Evolutionary conservation across 345 rosid species (phyloP).

Genomic region (Geranium brycei): DNA sequence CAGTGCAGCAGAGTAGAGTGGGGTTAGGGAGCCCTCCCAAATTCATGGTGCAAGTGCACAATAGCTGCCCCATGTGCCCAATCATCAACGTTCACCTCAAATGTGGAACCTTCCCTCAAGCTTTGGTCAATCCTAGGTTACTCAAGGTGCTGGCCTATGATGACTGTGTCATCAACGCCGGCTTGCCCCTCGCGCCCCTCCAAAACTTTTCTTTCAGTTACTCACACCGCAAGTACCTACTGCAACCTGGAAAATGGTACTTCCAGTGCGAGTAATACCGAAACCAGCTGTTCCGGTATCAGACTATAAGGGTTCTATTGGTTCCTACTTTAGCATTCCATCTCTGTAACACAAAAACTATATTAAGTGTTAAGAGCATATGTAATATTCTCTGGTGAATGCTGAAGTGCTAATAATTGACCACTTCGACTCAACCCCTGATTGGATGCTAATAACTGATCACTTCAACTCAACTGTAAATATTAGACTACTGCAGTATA

Average conservation of each 20-base stretch:
- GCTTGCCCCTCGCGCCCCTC: constrained; percentile 20
- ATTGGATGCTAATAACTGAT: too few relatives aligned
- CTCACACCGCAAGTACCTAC: constrained; percentile 15
- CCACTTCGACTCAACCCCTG: too few relatives aligned
- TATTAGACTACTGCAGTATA: too few relatives aligned
- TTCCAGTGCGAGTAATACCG: constrained; percentile 27
- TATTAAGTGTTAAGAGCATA: not conserved
- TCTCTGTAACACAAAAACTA: not conserved
- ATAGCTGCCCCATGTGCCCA: constrained; percentile 27
- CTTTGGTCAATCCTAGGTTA: constrained; percentile 21
- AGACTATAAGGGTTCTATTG: not conserved
- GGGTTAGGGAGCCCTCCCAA: constrained; percentile 16
- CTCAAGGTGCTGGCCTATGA: constrained; percentile 20
- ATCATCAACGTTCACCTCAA: constrained; percentile 20
- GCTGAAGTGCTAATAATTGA: not conserved
- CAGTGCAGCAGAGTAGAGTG: constrained; percentile 16
- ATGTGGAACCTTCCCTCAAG: constrained; percentile 23
- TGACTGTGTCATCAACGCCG: constrained; percentile 21
- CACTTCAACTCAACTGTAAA: too few relatives aligned
- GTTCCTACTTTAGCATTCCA: not conserved
- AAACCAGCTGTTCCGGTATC: not conserved
- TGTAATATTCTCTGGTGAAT: not conserved
- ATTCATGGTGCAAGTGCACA: constrained; percentile 17
- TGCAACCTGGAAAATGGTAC: constrained; percentile 20
- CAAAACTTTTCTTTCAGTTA: constrained; percentile 22